Percentiles rank a stretch among this genome's conserved stretches.
Conservation (phyloP, 306 rosid species). For the Calophaca sinica region DNA sequence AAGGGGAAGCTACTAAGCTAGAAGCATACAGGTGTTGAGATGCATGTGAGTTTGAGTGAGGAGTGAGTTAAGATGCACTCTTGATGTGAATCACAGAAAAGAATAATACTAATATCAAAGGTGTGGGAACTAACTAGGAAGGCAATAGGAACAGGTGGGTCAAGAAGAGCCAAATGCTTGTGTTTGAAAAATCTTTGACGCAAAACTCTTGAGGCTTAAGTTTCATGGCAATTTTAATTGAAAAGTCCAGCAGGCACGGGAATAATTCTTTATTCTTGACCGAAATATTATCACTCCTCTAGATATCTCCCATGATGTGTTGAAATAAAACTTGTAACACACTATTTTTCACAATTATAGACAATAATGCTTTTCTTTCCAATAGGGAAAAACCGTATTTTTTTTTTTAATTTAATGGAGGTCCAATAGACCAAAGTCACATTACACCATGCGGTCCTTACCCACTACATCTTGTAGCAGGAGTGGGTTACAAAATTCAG, state of each 20-base stretch:
- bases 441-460: too few relatives aligned
- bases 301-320: constrained; percentile 4
- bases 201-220: constrained; percentile 13
- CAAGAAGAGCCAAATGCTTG: constrained; percentile 33
- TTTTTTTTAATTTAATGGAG: background rate
- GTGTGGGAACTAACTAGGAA: background rate
- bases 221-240: background rate
- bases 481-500: too few relatives aligned
- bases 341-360: background rate
- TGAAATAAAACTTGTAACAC: constrained; percentile 6
- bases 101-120: constrained; percentile 34
- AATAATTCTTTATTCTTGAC: constrained; percentile 29
- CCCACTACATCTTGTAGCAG: too few relatives aligned
- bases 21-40: constrained; percentile 34
- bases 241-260: background rate
- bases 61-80: constrained; percentile 23
- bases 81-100: constrained; percentile 33
- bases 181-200: constrained; percentile 40
- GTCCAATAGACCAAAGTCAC: too few relatives aligned
- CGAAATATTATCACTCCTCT: background rate
- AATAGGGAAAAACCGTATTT: background rate
- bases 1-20: constrained; percentile 5
- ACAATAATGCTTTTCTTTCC: constrained; percentile 1
- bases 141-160: constrained; percentile 46
- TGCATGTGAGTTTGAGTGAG: constrained; percentile 46